These are phyloP conservation scores for Suhomyces ambrosiae DNA, from an alignment of 1,139 yeast genomes.

Conservation along the genomic window DNA sequence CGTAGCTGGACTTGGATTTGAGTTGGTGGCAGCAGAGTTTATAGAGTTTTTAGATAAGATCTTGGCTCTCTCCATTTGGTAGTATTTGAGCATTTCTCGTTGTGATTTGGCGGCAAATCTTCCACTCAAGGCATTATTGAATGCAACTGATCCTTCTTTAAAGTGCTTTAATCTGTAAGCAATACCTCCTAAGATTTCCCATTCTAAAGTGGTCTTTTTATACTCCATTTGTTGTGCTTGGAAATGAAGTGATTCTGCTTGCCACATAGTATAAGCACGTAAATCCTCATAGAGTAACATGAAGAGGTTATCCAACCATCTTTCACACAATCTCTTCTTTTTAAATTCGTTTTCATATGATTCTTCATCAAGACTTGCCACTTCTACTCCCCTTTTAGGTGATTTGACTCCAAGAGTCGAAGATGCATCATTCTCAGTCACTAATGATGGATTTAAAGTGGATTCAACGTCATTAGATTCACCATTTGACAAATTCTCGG, in stretches of 20 bases:
- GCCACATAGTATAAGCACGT: constrained; percentile 86
- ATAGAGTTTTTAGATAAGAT: constrained; percentile 34
- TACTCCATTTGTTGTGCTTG: constrained; percentile 73
- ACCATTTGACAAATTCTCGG: constrained; percentile 9
- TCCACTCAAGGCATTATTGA: constrained; percentile 75
- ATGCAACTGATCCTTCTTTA: constrained; percentile 81
- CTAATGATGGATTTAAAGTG: constrained; percentile 8
- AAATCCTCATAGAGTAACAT: constrained; percentile 87
- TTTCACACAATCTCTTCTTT: constrained; percentile 83
- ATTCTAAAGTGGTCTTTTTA: constrained; percentile 82
- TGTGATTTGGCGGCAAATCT: constrained; percentile 82
- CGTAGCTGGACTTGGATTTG: constrained; percentile 11
- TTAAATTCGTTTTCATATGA: constrained; percentile 50
- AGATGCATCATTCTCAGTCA: constrained; percentile 28
- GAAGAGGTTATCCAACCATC: constrained; percentile 91
- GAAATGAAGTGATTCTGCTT: constrained; percentile 71
- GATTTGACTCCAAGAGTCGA: constrained; percentile 45
- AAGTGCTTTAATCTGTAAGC: constrained; percentile 78
- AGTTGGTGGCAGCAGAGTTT: constrained; percentile 17
- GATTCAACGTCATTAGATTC: constrained; percentile 8
- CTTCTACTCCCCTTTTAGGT: constrained; percentile 30
- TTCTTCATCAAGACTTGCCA: constrained; percentile 15
- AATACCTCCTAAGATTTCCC: constrained; percentile 88
- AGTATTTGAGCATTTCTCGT: constrained; percentile 70
- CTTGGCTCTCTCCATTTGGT: constrained; percentile 50